phyloP scores from a whole-genome alignment of 2,329 filamentous ascomycete species.

The Venturia pyrina region DNA sequence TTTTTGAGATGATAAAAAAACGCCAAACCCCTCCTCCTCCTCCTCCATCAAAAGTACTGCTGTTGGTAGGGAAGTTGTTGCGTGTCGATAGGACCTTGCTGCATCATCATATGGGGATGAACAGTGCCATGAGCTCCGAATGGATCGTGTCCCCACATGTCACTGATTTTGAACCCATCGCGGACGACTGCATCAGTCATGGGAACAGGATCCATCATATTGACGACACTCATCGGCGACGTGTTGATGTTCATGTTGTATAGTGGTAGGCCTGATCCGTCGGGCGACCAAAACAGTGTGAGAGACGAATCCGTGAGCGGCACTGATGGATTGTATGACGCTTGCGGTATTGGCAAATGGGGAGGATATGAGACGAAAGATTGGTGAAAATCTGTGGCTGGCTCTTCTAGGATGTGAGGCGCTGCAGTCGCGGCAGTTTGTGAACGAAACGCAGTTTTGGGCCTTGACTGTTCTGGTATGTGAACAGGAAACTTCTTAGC shows the following conservation, averaged over 20 bases:
- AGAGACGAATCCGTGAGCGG: background rate
- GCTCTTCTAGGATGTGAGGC: background rate
- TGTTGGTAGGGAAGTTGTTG: background rate
- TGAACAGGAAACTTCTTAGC: background rate
- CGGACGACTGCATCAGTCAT: background rate
- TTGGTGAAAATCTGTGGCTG: background rate
- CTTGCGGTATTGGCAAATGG: background rate
- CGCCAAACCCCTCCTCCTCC: no score
- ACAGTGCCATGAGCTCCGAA: background rate
- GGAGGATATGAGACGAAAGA: background rate
- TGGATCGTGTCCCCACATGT: background rate
- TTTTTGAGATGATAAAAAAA: no score
- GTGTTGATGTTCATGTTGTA: conserved; percentile 1
- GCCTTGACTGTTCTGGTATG: background rate
- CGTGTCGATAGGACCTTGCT: background rate
- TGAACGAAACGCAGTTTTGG: background rate
- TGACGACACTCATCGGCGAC: conserved; percentile 1
- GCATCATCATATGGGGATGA: background rate
- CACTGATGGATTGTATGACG: background rate
- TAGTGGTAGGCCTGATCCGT: background rate
- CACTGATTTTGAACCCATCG: conserved; percentile 1
- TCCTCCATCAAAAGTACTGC: background rate
- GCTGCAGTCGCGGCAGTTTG: background rate
- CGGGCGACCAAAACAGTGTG: background rate
- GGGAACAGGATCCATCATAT: background rate